A percentile compares a stretch with the other conserved stretches of the same genome.
phyloP scores from a whole-genome alignment of 306 rosid species.

The Dryas octopetala region DNA sequence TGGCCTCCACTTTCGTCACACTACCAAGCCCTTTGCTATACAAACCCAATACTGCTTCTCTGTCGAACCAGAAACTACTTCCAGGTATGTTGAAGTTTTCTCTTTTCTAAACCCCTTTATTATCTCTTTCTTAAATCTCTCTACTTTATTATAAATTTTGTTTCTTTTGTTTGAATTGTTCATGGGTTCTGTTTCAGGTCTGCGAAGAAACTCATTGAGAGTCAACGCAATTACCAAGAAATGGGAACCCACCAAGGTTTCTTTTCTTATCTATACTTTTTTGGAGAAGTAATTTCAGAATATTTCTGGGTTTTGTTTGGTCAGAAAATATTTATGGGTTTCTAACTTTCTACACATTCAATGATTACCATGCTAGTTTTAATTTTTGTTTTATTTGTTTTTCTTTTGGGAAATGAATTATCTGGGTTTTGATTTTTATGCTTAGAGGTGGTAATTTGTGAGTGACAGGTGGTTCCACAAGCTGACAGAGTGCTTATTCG shows the following conservation, averaged over 20 bases:
- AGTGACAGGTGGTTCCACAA: slow-evolving; percentile 80
- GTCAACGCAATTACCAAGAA: slow-evolving; percentile 54
- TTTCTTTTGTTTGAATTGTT: neutral
- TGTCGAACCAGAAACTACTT: slow-evolving; percentile 42
- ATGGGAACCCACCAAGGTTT: slow-evolving; percentile 72
- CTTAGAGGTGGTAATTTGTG: slow-evolving; percentile 24
- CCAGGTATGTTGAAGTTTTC: slow-evolving; percentile 32
- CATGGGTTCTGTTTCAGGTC: slow-evolving; percentile 41
- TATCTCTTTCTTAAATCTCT: neutral
- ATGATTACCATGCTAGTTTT: neutral
- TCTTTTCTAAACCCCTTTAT: neutral
- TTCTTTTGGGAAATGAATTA: neutral
- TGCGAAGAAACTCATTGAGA: slow-evolving; percentile 52
- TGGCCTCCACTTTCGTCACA: slow-evolving; percentile 75
- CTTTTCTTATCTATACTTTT: neutral
- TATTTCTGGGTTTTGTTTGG: neutral
- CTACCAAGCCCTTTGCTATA: slow-evolving; percentile 45
- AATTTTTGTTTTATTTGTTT: neutral
- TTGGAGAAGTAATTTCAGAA: neutral
- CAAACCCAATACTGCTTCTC: slow-evolving; percentile 40
- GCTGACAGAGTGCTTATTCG: slow-evolving; percentile 94
- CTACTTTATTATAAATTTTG: neutral
- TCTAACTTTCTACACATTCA: neutral
- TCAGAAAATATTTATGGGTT: neutral
- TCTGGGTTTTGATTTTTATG: slow-evolving; percentile 13